Evolutionary conservation across 2,329 filamentous ascomycete species (phyloP).

Genomic region (Penicillium sp.): DNA sequence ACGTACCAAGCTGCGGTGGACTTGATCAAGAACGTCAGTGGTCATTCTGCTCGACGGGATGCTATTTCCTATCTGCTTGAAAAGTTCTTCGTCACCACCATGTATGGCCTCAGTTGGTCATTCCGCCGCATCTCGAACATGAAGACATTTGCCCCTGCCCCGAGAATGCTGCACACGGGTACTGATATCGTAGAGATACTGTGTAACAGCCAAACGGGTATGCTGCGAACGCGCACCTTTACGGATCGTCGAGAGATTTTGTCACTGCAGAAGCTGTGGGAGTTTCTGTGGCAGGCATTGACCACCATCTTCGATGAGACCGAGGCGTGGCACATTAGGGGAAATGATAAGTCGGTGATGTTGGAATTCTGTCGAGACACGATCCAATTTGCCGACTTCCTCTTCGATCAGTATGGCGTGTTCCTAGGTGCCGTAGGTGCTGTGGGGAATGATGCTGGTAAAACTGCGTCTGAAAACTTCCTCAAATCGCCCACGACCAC

Average conservation of each 20-base stretch:
- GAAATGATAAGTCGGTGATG: constrained; percentile 70
- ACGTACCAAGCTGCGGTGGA: constrained; percentile 76
- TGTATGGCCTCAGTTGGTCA: constrained; percentile 54
- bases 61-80: constrained; percentile 58
- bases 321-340: constrained; percentile 69
- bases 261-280: constrained; percentile 74
- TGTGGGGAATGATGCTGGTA: constrained; percentile 33
- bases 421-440: constrained; percentile 65
- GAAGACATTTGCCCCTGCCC: constrained; percentile 56
- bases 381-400: constrained; percentile 84
- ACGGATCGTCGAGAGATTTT: constrained; percentile 56
- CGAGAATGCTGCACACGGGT: constrained; percentile 57
- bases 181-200: constrained; percentile 60
- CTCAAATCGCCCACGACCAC: constrained; percentile 61
- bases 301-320: constrained; percentile 76
- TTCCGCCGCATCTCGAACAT: constrained; percentile 53
- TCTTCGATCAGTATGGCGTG: constrained; percentile 80
- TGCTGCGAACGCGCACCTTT: constrained; percentile 56
- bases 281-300: constrained; percentile 73
- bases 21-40: constrained; percentile 75
- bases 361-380: constrained; percentile 89
- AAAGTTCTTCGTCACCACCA: constrained; percentile 52
- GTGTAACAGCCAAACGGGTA: constrained; percentile 58
- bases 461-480: constrained; percentile 49
- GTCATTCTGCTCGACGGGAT: constrained; percentile 58